These are phyloP conservation scores for Diaporthe amygdali DNA, from an alignment of 2,329 filamentous ascomycete genomes.

Conservation along the genomic window DNA sequence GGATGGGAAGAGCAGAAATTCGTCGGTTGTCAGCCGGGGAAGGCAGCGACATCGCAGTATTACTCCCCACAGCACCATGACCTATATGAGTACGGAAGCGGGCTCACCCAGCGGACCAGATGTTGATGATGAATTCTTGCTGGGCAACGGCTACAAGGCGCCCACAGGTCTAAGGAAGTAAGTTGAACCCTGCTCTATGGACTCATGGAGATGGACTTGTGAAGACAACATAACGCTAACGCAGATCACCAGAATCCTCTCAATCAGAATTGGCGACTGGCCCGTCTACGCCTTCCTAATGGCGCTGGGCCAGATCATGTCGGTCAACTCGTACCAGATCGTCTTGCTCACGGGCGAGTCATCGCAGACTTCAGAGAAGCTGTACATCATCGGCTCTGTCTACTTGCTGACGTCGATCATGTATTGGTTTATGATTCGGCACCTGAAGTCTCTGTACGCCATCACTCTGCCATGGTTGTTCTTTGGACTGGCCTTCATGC, in stretches of 20 bases:
- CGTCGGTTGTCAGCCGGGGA: conserved; percentile 32
- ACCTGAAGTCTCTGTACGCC: conserved; percentile 60
- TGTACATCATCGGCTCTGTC: conserved; percentile 65
- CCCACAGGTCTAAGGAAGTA: conserved; percentile 61
- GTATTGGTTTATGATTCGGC: conserved; percentile 69
- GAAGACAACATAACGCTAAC: neutral
- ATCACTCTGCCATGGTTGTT: conserved; percentile 66
- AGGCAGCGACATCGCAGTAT: conserved; percentile 30
- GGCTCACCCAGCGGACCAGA: conserved; percentile 28
- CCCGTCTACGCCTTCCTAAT: conserved; percentile 67
- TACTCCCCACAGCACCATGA: conserved; percentile 27
- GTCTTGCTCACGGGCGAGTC: conserved; percentile 68
- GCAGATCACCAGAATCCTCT: conserved; percentile 38
- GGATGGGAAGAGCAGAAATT: conserved; percentile 44
- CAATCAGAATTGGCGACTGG: conserved; percentile 65
- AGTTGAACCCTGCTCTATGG: conserved; percentile 25
- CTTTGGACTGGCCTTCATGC: conserved; percentile 66
- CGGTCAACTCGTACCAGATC: conserved; percentile 72
- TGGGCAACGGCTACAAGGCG: conserved; percentile 60
- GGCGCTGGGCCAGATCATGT: conserved; percentile 66
- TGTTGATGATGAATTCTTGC: conserved; percentile 51
- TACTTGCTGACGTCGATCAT: conserved; percentile 62
- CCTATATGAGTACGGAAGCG: conserved; percentile 26
- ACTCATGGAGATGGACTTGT: no score
- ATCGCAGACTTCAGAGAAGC: conserved; percentile 61